Evolutionary conservation across 306 rosid species (phyloP).

Genomic region (Cicer pinnatifidum): DNA sequence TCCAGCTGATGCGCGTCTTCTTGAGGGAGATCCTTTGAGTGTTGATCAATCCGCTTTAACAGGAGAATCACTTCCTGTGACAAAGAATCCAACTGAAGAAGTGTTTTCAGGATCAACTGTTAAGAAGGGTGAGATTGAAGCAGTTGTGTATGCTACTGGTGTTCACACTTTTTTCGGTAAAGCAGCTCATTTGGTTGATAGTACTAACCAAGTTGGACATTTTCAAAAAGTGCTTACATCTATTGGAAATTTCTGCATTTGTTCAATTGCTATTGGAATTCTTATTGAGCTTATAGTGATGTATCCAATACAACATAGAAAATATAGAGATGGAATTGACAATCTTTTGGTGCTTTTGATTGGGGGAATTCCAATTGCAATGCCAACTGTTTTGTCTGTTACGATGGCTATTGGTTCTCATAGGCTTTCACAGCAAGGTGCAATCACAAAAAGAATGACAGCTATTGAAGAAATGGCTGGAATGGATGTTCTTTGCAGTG

Average conservation of each 20-base stretch:
- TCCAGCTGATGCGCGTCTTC: slow-evolving; percentile 98
- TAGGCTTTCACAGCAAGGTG: slow-evolving; percentile 93
- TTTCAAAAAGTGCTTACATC: slow-evolving; percentile 95
- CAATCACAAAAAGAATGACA: slow-evolving; percentile 94
- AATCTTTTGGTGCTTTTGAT: slow-evolving; percentile 90
- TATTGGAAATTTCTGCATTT: slow-evolving; percentile 92
- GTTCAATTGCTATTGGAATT: slow-evolving; percentile 85
- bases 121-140: slow-evolving; percentile 95
- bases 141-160: slow-evolving; percentile 92
- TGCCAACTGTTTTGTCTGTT: slow-evolving; percentile 98
- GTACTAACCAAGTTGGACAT: slow-evolving; percentile 96
- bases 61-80: slow-evolving; percentile 94
- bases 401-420: slow-evolving; percentile 99
- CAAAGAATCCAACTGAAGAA: slow-evolving; percentile 77
- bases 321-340: slow-evolving; percentile 88
- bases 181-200: slow-evolving; percentile 96
- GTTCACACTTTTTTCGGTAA: slow-evolving; percentile 96
- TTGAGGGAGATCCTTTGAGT: slow-evolving; percentile 89
- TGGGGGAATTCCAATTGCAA: slow-evolving; percentile 97
- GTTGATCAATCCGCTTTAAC: slow-evolving; percentile 97
- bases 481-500: slow-evolving; percentile 97
- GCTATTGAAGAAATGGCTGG: slow-evolving; percentile 99
- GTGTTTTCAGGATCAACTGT: slow-evolving; percentile 95
- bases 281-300: slow-evolving; percentile 73
- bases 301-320: slow-evolving; percentile 85